These are phyloP conservation scores for Dryadomyces sulphureus DNA, from an alignment of 2,329 filamentous ascomycete species.

Conservation along the genomic window DNA sequence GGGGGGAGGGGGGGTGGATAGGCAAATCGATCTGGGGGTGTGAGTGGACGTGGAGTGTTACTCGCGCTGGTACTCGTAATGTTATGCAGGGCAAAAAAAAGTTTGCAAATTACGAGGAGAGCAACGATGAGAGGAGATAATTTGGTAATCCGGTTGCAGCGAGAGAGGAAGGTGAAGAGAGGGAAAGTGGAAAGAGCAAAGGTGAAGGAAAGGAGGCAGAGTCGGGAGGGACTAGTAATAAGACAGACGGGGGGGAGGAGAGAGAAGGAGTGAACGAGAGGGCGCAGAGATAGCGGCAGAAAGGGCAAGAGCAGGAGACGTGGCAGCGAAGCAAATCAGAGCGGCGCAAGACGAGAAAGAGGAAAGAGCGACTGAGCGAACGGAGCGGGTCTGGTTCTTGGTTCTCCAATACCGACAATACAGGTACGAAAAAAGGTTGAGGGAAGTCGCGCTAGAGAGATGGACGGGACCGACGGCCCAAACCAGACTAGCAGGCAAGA, in stretches of 20 bases:
- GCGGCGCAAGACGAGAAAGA: not conserved
- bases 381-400: not conserved
- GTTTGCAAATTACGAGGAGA: not conserved
- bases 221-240: not conserved
- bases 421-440: not conserved
- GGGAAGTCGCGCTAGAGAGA: not conserved
- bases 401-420: not conserved
- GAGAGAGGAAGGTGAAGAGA: not conserved
- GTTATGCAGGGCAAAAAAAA: not conserved
- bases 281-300: not conserved
- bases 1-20: not conserved
- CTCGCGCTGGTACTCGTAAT: not conserved
- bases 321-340: not conserved
- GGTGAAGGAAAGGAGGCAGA: not conserved
- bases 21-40: not conserved
- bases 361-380: not conserved
- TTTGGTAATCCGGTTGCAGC: not conserved
- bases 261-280: not conserved
- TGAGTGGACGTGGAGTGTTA: not conserved
- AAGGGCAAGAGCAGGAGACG: not conserved
- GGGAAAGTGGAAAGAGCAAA: not conserved
- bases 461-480: constrained; percentile 3
- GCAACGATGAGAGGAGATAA: not conserved
- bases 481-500: not conserved
- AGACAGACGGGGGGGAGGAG: not conserved